These are phyloP conservation scores for Podila epicladia DNA, from an alignment of 192 early-diverging fungal genomes.

Conservation along the genomic window DNA sequence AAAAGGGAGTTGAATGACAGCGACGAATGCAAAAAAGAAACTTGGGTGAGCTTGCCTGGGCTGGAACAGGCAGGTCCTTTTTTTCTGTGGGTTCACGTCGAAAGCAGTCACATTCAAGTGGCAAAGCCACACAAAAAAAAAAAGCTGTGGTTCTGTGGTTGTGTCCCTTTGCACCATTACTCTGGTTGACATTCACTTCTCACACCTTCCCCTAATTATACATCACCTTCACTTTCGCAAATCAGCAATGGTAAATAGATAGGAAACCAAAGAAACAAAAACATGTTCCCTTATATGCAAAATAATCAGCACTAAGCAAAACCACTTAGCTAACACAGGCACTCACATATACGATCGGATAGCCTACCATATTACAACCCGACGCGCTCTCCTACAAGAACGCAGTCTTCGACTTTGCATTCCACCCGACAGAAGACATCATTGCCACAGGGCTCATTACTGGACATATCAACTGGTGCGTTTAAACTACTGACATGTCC, in stretches of 20 bases:
- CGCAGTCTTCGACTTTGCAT: constrained; percentile 70
- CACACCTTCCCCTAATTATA: background rate
- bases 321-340: background rate
- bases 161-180: background rate
- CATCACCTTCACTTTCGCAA: constrained; percentile 7
- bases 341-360: background rate
- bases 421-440: constrained; percentile 74
- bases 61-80: too few relatives aligned
- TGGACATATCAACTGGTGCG: constrained; percentile 77
- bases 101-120: too few relatives aligned
- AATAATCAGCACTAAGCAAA: background rate
- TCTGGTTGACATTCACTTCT: background rate
- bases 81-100: too few relatives aligned
- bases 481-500: background rate
- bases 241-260: constrained; percentile 1
- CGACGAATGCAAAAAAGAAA: too few relatives aligned
- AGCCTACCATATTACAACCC: constrained; percentile 43
- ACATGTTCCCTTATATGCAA: background rate
- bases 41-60: too few relatives aligned
- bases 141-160: background rate
- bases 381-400: constrained; percentile 57
- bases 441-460: constrained; percentile 78
- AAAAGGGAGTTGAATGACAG: too few relatives aligned
- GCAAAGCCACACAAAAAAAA: background rate
- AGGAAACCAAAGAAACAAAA: background rate